Base-by-base conservation (phyloP, 169 alveolate genomes). In the Cryptosporidium xiaoi region DNA sequence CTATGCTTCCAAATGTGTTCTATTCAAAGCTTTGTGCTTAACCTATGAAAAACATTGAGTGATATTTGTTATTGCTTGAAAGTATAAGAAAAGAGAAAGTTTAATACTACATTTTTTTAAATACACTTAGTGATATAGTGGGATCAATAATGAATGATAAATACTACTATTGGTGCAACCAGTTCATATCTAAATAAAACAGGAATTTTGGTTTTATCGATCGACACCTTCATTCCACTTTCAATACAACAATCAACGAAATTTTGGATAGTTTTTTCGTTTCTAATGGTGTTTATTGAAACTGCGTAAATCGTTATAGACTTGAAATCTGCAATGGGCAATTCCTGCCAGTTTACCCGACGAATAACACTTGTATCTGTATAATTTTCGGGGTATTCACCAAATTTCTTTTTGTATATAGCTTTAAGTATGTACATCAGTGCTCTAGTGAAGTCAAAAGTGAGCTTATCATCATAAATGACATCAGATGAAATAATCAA, bases 401-500 rank as follows among this genome's bases (percentile, higher is more conserved):
- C 87, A 29, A 60, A 77, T 31, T 44, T 6, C 46, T 60, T 77
- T 60, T 60, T 66, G 18, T 10, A 8, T 15, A 31, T 20, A 77
- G 87, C 40, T 15, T 20, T 29, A 5, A 77, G 51, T 0, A 77
- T 20, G n/a, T 18, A 10, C 40, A 40, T 33, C 20, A 77, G 36
- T 18, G 87, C 29, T 46, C 29, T 77, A 36, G 64, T 71, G 56
- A 58, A 62, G 27, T 16, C 36, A 58, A 34, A 8, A 77, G 69
- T 77, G 4, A 77, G 44, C 1, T 77, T 56, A 40, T 77, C 27
- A 24, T 77, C 87, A 77, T 77, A 77, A 40, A 77, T 77, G 12
- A 77, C 87, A 40, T 77, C 87, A 13, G 87, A 77, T 36, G 87
- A 56, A 34, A 77, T 77, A 44, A 77, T 58, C 27, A 77, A 24